phyloP scores from a whole-genome alignment of 2,329 filamentous ascomycete species.

The Aspergillus cejpii region DNA sequence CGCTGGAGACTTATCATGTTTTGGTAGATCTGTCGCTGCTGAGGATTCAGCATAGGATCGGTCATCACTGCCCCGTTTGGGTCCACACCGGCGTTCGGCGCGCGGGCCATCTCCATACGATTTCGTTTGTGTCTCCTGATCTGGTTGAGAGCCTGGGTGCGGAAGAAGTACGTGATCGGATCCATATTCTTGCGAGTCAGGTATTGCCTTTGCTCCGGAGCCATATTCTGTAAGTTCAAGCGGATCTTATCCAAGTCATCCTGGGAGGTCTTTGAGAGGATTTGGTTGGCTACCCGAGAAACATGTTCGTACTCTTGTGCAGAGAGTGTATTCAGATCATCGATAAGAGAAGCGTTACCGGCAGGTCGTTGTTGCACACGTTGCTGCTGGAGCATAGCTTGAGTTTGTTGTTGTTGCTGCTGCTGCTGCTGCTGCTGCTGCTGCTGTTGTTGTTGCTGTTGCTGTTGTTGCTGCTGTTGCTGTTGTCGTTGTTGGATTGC shows the following conservation, averaged over 20 bases:
- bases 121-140: constrained; percentile 33
- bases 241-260: constrained; percentile 46
- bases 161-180: constrained; percentile 47
- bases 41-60: constrained; percentile 35
- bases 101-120: constrained; percentile 29
- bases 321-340: constrained; percentile 34
- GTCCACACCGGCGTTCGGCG: constrained; percentile 26
- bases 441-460: constrained; percentile 13
- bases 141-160: constrained; percentile 42
- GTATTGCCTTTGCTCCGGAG: constrained; percentile 44
- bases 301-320: constrained; percentile 42
- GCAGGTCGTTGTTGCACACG: constrained; percentile 29
- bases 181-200: constrained; percentile 43
- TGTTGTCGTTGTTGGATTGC: constrained; percentile 31
- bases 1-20: constrained; percentile 38
- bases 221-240: constrained; percentile 42
- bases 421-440: constrained; percentile 21
- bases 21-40: constrained; percentile 39
- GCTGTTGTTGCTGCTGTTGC: constrained; percentile 19
- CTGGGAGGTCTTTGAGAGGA: constrained; percentile 41
- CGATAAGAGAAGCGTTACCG: constrained; percentile 23
- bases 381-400: constrained; percentile 25
- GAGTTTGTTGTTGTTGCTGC: constrained; percentile 21
- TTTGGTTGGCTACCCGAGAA: constrained; percentile 41
- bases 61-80: constrained; percentile 30